Percentiles rank a stretch among this genome's conserved stretches.
phyloP scores from a whole-genome alignment of 2,329 filamentous ascomycete species.

The Aspergillus tanneri region DNA sequence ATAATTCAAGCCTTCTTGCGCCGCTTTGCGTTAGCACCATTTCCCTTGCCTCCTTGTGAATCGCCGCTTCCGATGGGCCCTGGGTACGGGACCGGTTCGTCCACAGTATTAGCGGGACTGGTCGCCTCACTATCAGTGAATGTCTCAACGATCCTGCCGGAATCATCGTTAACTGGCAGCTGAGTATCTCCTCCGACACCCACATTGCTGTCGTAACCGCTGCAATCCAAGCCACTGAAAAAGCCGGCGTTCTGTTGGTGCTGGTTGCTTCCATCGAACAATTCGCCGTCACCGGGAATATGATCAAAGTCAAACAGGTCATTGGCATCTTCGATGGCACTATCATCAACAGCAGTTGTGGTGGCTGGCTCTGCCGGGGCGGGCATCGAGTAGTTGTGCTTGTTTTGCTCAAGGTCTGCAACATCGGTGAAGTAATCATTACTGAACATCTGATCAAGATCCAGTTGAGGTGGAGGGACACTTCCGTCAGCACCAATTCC shows the following conservation, averaged over 20 bases:
- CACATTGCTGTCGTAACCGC: conserved; percentile 24
- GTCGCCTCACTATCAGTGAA: conserved; percentile 47
- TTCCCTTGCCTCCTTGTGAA: conserved; percentile 21
- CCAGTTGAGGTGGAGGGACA: conserved; percentile 48
- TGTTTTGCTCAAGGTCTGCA: conserved; percentile 32
- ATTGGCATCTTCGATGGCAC: conserved; percentile 31
- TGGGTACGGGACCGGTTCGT: conserved; percentile 29
- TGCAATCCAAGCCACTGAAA: conserved; percentile 36
- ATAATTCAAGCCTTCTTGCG: conserved; percentile 32
- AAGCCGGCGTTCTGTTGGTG: conserved; percentile 26
- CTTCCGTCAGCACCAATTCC: conserved; percentile 55
- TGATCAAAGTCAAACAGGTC: conserved; percentile 46
- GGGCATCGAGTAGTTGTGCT: conserved; percentile 21
- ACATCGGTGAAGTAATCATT: conserved; percentile 56
- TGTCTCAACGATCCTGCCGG: conserved; percentile 42
- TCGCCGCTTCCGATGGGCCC: conserved; percentile 17
- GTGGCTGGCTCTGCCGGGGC: conserved; percentile 17
- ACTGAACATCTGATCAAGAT: conserved; percentile 60
- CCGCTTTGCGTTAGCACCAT: conserved; percentile 32
- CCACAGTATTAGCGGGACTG: conserved; percentile 40
- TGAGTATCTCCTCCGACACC: conserved; percentile 11
- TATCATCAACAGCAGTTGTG: conserved; percentile 23
- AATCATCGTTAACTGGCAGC: conserved; percentile 20
- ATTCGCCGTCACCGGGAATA: conserved; percentile 35
- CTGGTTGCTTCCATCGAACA: conserved; percentile 31